Evolutionary conservation across 139 green algal genomes (phyloP).

Genomic region (Chlamydomonas applanata): DNA sequence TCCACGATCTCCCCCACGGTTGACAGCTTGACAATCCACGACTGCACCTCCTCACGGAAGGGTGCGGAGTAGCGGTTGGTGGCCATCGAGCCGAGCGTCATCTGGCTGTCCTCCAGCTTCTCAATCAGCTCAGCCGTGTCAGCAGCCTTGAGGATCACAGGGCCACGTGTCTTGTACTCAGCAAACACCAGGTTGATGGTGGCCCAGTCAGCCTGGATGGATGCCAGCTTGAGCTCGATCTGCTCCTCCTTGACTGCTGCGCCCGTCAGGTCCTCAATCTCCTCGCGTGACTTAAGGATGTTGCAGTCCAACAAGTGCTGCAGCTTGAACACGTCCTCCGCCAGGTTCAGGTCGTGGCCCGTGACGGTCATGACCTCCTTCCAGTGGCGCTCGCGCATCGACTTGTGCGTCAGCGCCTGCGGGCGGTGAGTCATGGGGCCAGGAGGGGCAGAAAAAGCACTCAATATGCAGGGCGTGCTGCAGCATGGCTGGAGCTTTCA

Average conservation of each 20-base stretch:
- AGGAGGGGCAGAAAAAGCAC: slow-evolving; percentile 25
- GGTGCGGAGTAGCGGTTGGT: slow-evolving; percentile 87
- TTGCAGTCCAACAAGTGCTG: slow-evolving; percentile 83
- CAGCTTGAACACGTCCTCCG: slow-evolving; percentile 89
- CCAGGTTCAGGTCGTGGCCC: slow-evolving; percentile 72
- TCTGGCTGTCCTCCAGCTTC: slow-evolving; percentile 91
- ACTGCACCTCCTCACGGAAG: slow-evolving; percentile 82
- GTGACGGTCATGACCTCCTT: slow-evolving; percentile 77
- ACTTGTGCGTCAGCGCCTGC: slow-evolving; percentile 67
- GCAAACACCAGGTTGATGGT: slow-evolving; percentile 84
- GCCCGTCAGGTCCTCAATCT: slow-evolving; percentile 84
- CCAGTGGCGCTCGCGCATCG: slow-evolving; percentile 85
- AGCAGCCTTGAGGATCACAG: slow-evolving; percentile 83
- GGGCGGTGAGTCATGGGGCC: slow-evolving; percentile 3
- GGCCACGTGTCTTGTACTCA: slow-evolving; percentile 88
- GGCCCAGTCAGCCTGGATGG: slow-evolving; percentile 60
- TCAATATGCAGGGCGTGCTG: no score
- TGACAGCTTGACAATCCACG: slow-evolving; percentile 80
- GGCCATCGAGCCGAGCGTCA: slow-evolving; percentile 89
- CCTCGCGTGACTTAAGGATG: slow-evolving; percentile 72
- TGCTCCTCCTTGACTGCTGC: slow-evolving; percentile 89
- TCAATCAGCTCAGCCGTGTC: slow-evolving; percentile 93
- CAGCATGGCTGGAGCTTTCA: no score
- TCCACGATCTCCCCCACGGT: slow-evolving; percentile 91
- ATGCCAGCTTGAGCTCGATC: slow-evolving; percentile 70